phyloP scores from a whole-genome alignment of 1,284 basidiomycete species.

The Trametes hirsuta region DNA sequence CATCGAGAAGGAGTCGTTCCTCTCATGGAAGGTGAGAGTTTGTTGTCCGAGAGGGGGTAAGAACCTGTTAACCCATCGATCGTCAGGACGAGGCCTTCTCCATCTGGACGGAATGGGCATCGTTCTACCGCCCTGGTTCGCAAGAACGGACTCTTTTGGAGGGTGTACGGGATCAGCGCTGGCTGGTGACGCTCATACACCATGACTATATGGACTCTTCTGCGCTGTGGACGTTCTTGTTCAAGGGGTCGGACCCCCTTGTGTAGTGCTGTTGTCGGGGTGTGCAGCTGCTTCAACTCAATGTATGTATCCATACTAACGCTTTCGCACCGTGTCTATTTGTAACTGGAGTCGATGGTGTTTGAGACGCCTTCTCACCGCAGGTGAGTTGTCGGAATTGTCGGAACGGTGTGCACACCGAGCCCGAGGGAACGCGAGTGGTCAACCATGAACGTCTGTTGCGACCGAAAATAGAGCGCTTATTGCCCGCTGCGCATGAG shows the following conservation, averaged over 20 bases:
- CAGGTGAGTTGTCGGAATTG: no score
- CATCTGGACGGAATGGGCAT: constrained; percentile 96
- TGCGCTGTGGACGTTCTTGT: constrained; percentile 88
- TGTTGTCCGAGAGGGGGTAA: not conserved
- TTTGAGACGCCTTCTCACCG: no score
- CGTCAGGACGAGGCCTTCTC: constrained; percentile 92
- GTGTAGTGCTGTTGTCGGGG: constrained; percentile 1
- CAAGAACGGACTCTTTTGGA: constrained; percentile 77
- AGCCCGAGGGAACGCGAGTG: not conserved
- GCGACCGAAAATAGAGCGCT: not conserved
- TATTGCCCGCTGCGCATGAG: constrained; percentile 1
- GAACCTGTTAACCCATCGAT: not conserved
- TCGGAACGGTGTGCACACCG: no score
- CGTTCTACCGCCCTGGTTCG: constrained; percentile 81
- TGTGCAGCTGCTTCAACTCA: not conserved
- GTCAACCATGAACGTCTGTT: not conserved
- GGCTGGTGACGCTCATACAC: constrained; percentile 94
- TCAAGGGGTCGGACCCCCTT: constrained; percentile 37
- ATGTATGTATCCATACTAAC: constrained; percentile 15
- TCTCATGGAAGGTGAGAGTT: constrained; percentile 83
- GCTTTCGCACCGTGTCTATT: not conserved
- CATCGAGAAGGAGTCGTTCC: constrained; percentile 91
- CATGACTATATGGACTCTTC: constrained; percentile 88
- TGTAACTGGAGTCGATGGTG: no score
- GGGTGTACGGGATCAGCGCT: constrained; percentile 70